phyloP scores from a whole-genome alignment of 768 basidiomycete species.

The Pleurotus citrinopileatus region DNA sequence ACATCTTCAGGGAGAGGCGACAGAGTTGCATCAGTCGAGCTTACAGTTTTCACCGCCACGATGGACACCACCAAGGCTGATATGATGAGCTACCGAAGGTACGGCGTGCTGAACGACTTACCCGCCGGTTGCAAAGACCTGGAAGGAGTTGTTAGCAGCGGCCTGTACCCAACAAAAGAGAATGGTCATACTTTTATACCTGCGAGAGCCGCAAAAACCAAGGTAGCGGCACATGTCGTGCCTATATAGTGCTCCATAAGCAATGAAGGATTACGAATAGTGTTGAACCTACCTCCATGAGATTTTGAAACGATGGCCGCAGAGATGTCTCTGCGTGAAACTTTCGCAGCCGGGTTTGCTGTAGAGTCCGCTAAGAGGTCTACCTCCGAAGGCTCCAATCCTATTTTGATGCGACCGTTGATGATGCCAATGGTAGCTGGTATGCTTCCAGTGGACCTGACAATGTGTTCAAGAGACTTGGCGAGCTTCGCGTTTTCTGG shows the following conservation, averaged over 20 bases:
- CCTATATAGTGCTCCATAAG: constrained; percentile 31
- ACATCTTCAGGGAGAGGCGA: background rate
- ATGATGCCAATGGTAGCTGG: constrained; percentile 92
- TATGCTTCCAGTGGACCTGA: constrained; percentile 70
- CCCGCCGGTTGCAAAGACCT: constrained; percentile 95
- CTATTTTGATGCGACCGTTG: constrained; percentile 82
- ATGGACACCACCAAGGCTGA: constrained; percentile 80
- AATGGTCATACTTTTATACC: constrained; percentile 70
- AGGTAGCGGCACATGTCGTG: constrained; percentile 71
- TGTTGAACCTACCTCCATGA: constrained; percentile 64
- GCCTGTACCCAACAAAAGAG: background rate
- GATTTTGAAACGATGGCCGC: constrained; percentile 63
- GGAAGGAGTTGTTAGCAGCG: constrained; percentile 8
- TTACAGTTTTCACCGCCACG: constrained; percentile 47
- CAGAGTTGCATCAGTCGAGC: constrained; percentile 6
- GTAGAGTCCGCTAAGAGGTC: constrained; percentile 59
- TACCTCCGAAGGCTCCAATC: constrained; percentile 63
- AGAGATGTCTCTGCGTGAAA: constrained; percentile 81
- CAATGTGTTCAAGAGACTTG: constrained; percentile 65
- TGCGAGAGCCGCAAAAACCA: constrained; percentile 73
- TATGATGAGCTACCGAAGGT: constrained; percentile 10
- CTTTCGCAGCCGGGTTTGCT: constrained; percentile 46
- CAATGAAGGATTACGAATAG: constrained; percentile 4
- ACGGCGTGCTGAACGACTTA: constrained; percentile 30
- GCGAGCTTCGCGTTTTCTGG: constrained; percentile 76